Evolutionary conservation across 2,329 filamentous ascomycete species (phyloP).

Genomic region (Neopestalotiopsis sp.): DNA sequence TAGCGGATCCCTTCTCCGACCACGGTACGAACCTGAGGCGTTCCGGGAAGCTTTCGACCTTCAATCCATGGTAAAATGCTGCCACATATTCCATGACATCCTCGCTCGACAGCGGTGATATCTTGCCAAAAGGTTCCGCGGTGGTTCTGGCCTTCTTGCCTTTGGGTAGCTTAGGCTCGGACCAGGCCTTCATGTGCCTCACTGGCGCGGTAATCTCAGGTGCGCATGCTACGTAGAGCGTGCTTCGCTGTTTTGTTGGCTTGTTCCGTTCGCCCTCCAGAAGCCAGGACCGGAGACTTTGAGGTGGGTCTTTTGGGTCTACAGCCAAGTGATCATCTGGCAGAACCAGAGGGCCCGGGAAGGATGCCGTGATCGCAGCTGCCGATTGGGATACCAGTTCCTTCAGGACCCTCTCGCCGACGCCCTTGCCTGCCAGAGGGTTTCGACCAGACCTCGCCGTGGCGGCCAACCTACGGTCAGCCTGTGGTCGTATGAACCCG

Average conservation of each 20-base stretch:
- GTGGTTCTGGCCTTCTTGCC: background rate
- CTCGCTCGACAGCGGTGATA: conserved; percentile 29
- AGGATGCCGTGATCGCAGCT: conserved; percentile 38
- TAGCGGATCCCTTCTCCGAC: conserved; percentile 35
- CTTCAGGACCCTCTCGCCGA: conserved; percentile 18
- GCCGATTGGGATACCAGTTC: conserved; percentile 24
- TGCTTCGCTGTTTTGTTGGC: conserved; percentile 48
- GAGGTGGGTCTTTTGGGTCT: conserved; percentile 55
- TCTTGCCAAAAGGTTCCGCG: background rate
- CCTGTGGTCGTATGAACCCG: conserved; percentile 34
- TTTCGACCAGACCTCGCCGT: conserved; percentile 33
- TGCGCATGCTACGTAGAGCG: conserved; percentile 57
- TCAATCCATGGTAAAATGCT: conserved; percentile 59
- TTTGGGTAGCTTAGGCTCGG: conserved; percentile 28
- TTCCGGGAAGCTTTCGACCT: conserved; percentile 47
- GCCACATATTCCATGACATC: conserved; percentile 43
- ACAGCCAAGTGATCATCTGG: conserved; percentile 63
- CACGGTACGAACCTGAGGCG: conserved; percentile 54
- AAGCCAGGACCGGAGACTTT: conserved; percentile 59
- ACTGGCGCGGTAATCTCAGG: conserved; percentile 46
- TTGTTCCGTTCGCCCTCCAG: conserved; percentile 51
- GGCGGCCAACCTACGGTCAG: conserved; percentile 36
- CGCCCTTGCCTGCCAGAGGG: conserved; percentile 20
- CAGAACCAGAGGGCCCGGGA: conserved; percentile 64
- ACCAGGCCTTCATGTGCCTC: conserved; percentile 49